A percentile compares a stretch with the other conserved stretches of the same genome.
Evolutionary conservation across 1,284 basidiomycete genomes (phyloP).

Genomic region (Spongispora temasekensis): DNA sequence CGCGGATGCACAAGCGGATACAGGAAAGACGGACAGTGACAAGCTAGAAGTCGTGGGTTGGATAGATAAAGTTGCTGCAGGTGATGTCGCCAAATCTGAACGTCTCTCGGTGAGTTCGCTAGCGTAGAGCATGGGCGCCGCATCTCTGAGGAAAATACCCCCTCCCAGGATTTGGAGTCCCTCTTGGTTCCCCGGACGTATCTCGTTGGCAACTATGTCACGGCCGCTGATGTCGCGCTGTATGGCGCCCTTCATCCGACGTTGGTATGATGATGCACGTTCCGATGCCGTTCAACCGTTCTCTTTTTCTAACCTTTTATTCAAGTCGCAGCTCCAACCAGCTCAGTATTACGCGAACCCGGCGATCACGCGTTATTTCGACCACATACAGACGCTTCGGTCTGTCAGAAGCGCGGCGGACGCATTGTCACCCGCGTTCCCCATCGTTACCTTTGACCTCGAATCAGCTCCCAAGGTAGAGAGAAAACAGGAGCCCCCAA

Average conservation of each 20-base stretch:
- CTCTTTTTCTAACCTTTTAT: slow-evolving; percentile 18
- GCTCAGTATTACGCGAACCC: slow-evolving; percentile 75
- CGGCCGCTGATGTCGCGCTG: slow-evolving; percentile 84
- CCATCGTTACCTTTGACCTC: slow-evolving; percentile 69
- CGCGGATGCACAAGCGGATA: slow-evolving; percentile 46
- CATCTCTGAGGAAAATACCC: too few species aligned
- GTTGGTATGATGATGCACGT: slow-evolving; percentile 55
- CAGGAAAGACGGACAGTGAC: slow-evolving; percentile 64
- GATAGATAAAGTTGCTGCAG: slow-evolving; percentile 64
- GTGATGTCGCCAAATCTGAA: slow-evolving; percentile 50
- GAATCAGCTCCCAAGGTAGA: slow-evolving; percentile 72
- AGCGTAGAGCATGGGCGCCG: too few species aligned
- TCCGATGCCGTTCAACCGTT: neutral
- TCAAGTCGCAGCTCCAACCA: slow-evolving; percentile 65
- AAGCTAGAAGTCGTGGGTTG: slow-evolving; percentile 63
- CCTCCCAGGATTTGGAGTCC: slow-evolving; percentile 67
- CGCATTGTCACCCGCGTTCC: slow-evolving; percentile 56
- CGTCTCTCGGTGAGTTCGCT: slow-evolving; percentile 48
- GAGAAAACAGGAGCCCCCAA: slow-evolving; percentile 70
- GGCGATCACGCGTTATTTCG: slow-evolving; percentile 88
- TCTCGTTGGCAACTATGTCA: slow-evolving; percentile 77
- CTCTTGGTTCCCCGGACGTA: slow-evolving; percentile 78
- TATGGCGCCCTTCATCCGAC: slow-evolving; percentile 82
- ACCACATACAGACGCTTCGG: slow-evolving; percentile 81
- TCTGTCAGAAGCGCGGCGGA: slow-evolving; percentile 59